A percentile compares a stretch with the other conserved stretches of the same genome.
Conservation (phyloP, 306 rosid species). For the Aeschynomene evenia region DNA sequence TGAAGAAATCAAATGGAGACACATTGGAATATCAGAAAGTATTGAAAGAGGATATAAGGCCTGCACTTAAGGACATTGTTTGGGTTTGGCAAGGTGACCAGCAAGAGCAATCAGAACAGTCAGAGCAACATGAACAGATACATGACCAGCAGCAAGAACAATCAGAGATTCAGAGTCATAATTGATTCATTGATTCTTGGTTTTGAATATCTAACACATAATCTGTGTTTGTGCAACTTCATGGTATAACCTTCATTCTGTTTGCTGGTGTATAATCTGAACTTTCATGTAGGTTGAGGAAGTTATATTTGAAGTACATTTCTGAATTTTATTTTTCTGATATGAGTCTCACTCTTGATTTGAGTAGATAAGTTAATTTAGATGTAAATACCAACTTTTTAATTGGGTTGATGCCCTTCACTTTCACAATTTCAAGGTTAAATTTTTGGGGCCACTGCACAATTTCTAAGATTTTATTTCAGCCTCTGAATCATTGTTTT, state of each 20-base stretch:
- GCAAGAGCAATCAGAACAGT: constrained; percentile 33
- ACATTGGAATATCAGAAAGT: constrained; percentile 51
- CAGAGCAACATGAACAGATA: constrained; percentile 20
- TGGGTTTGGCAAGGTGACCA: constrained; percentile 60
- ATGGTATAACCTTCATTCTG: constrained; percentile 4
- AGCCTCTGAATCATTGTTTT: not conserved
- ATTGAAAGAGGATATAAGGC: constrained; percentile 46
- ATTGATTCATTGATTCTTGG: not conserved
- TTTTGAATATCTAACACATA: not conserved
- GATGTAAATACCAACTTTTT: too few relatives aligned
- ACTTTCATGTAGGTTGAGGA: not conserved
- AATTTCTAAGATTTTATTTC: too few relatives aligned
- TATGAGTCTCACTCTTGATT: not conserved
- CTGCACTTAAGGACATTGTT: constrained; percentile 53
- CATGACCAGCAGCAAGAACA: constrained; percentile 29
- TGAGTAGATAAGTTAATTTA: not conserved
- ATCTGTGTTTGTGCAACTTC: not conserved
- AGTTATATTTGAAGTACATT: not conserved
- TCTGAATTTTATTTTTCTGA: not conserved
- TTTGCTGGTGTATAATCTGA: not conserved
- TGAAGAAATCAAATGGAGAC: constrained; percentile 55
- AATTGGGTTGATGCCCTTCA: not conserved
- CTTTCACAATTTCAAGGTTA: not conserved
- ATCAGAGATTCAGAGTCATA: constrained; percentile 5
- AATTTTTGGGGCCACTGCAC: not conserved